A percentile compares a stretch with the other conserved stretches of the same genome.
Evolutionary conservation across 352 stramenopile species (phyloP).

Genomic region (Pythium rhizo-oryzae): DNA sequence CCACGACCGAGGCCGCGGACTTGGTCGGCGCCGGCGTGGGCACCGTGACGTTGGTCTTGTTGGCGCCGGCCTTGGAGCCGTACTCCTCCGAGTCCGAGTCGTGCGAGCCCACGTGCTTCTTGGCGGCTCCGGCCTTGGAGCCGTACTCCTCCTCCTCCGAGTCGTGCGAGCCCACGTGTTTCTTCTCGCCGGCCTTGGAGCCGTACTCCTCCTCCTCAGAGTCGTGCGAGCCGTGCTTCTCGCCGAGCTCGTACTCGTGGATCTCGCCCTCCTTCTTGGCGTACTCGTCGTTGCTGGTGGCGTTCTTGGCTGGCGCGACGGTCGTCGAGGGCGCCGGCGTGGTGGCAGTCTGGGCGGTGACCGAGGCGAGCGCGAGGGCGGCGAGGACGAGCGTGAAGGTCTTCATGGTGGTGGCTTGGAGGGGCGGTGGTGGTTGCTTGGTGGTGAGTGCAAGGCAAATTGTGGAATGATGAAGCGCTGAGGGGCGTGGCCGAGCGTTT

Average conservation of each 20-base stretch:
- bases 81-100: constrained; percentile 21
- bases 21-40: constrained; percentile 5
- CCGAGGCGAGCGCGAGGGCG: constrained; percentile 17
- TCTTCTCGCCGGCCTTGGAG: not conserved
- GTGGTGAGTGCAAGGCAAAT: constrained; percentile 10
- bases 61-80: constrained; percentile 18
- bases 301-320: constrained; percentile 10
- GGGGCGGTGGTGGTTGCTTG: no score
- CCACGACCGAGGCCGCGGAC: constrained; percentile 12
- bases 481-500: not conserved
- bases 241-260: constrained; percentile 17
- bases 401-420: constrained; percentile 23
- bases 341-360: constrained; percentile 11
- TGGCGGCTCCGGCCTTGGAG: constrained; percentile 13
- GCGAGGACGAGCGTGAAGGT: constrained; percentile 24
- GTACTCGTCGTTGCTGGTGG: constrained; percentile 10
- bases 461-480: constrained; percentile 16
- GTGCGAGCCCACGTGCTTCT: constrained; percentile 19
- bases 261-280: not conserved
- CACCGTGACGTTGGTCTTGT: constrained; percentile 13
- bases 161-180: no score
- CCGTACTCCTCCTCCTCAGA: not conserved
- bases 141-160: no score
- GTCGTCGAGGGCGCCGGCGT: not conserved
- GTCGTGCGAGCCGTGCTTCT: not conserved